These are phyloP conservation scores for Dioszegia crocea DNA, from an alignment of 768 basidiomycete genomes.

Conservation along the genomic window DNA sequence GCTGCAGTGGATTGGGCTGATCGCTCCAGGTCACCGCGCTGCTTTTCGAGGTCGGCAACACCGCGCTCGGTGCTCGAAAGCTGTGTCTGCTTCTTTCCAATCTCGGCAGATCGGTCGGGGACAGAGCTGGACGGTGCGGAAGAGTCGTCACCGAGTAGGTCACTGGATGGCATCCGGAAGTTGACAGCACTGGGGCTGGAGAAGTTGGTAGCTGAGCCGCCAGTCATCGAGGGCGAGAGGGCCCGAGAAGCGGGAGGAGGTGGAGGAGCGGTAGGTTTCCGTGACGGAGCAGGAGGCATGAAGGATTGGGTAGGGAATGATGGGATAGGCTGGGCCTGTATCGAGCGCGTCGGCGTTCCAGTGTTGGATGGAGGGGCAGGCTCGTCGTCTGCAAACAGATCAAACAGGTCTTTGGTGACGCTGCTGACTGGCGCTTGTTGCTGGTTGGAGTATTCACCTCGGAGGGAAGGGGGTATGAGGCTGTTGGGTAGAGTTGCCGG, in stretches of 20 bases:
- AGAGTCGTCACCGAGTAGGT: constrained; percentile 47
- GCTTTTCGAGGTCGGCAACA: constrained; percentile 62
- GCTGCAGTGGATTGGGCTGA: constrained; percentile 64
- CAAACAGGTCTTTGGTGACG: constrained; percentile 50
- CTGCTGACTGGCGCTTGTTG: constrained; percentile 43
- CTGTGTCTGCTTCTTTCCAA: constrained; percentile 83
- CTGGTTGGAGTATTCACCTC: constrained; percentile 51
- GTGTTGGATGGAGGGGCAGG: constrained; percentile 11
- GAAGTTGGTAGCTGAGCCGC: constrained; percentile 51
- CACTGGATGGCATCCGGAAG: constrained; percentile 6
- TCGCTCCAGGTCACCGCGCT: constrained; percentile 65
- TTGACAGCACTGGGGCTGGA: constrained; percentile 57
- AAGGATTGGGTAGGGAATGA: constrained; percentile 14
- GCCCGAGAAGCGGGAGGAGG: constrained; percentile 10
- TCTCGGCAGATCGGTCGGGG: constrained; percentile 69
- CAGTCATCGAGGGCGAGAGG: constrained; percentile 67
- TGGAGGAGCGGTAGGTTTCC: constrained; percentile 27
- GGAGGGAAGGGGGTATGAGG: constrained; percentile 78
- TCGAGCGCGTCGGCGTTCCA: constrained; percentile 1
- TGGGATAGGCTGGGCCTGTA: constrained; percentile 2
- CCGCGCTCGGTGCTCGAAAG: constrained; percentile 72
- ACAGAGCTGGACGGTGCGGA: constrained; percentile 11
- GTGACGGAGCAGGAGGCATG: constrained; percentile 21
- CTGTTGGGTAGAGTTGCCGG: constrained; percentile 61
- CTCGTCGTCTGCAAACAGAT: constrained; percentile 37